These are phyloP conservation scores for Nemania serpens DNA, from an alignment of 2,329 filamentous ascomycete species.

Conservation along the genomic window DNA sequence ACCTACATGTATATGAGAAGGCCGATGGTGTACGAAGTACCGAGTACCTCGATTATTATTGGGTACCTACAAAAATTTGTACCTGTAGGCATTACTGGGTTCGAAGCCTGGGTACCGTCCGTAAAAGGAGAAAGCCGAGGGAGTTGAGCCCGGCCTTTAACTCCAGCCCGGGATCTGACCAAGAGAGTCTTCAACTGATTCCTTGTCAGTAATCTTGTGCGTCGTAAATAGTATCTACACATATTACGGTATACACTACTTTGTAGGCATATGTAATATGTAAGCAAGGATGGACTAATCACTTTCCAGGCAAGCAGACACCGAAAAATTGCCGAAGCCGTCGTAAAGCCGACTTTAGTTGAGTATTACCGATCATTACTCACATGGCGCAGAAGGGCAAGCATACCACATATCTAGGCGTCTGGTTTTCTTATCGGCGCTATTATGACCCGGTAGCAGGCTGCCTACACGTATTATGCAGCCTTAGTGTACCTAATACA, in stretches of 20 bases:
- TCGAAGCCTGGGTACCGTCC: not conserved
- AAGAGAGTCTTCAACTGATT: not conserved
- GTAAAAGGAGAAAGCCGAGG: conserved; percentile 1
- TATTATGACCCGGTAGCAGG: too few species aligned
- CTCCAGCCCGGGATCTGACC: conserved; percentile 23
- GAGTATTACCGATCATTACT: conserved; percentile 22
- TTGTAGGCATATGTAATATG: not conserved
- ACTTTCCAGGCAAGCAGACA: conserved; percentile 18
- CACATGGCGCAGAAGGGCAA: not conserved
- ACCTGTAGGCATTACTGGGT: not conserved
- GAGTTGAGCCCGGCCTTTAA: conserved; percentile 17
- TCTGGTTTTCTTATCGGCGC: too few species aligned
- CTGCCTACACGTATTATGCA: not conserved
- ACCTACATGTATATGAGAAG: too few species aligned
- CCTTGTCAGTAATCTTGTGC: too few species aligned
- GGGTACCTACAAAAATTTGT: not conserved
- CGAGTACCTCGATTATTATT: too few species aligned
- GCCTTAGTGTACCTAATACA: too few species aligned
- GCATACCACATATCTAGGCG: not conserved
- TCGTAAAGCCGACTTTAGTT: not conserved
- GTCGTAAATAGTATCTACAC: too few species aligned
- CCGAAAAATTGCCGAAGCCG: conserved; percentile 6
- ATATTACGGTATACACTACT: too few species aligned
- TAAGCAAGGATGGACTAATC: not conserved
- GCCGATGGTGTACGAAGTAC: too few species aligned